These are phyloP conservation scores for Solanum etuberosum DNA, from an alignment of 257 asterid species.

Conservation along the genomic window DNA sequence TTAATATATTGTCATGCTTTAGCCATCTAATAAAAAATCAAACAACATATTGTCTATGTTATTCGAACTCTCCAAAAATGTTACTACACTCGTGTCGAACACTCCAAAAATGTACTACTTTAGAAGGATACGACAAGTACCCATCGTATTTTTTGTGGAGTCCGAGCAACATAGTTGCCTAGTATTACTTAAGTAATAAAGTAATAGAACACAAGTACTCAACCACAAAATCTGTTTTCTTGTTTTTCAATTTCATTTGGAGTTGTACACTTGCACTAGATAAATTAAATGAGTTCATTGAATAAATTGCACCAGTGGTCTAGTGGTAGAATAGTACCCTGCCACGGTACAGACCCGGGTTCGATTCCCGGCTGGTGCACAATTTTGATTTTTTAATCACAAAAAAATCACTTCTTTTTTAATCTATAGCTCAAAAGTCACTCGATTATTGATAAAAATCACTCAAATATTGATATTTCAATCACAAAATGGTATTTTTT, in stretches of 20 bases:
- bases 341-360: conserved; percentile 94
- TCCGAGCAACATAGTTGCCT: neutral
- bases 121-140: neutral
- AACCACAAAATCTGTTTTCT: neutral
- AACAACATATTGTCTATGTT: neutral
- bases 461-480: too few relatives aligned
- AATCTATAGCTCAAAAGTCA: too few relatives aligned
- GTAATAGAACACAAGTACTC: neutral
- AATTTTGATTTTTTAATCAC: too few relatives aligned
- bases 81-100: neutral
- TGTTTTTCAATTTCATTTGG: neutral
- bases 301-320: conserved; percentile 61
- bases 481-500: too few relatives aligned
- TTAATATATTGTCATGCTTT: neutral
- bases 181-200: neutral
- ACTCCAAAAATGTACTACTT: neutral
- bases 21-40: neutral
- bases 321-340: conserved; percentile 94
- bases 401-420: too few relatives aligned
- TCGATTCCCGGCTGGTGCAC: conserved; percentile 90
- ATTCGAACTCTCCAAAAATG: neutral
- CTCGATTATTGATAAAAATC: too few relatives aligned
- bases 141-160: neutral
- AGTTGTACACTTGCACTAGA: neutral
- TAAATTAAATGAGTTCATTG: neutral